Percentiles rank a stretch among this genome's conserved stretches.
phyloP scores from a whole-genome alignment of 2,329 filamentous ascomycete genomes.

The Xylariaceae sp. region DNA sequence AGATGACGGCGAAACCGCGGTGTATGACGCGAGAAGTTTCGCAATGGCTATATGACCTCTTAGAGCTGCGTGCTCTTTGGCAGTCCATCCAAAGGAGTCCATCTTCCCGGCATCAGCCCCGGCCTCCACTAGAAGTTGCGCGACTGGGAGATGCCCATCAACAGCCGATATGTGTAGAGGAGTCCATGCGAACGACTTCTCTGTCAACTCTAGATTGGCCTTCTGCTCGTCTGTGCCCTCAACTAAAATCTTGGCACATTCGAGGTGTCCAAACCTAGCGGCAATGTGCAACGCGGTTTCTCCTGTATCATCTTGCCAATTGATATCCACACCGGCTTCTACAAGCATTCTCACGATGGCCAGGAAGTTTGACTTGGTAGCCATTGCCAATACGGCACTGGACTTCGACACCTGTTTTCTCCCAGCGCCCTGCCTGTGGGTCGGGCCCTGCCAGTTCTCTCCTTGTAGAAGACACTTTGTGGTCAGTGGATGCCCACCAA shows the following conservation, averaged over 20 bases:
- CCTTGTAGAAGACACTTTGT: constrained; percentile 79
- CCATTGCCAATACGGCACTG: constrained; percentile 83
- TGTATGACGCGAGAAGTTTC: constrained; percentile 63
- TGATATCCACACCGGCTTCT: constrained; percentile 87
- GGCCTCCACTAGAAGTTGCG: constrained; percentile 74
- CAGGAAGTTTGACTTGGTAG: constrained; percentile 84
- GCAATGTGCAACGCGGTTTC: constrained; percentile 93
- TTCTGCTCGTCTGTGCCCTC: constrained; percentile 71
- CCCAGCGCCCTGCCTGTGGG: constrained; percentile 60
- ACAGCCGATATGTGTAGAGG: constrained; percentile 92
- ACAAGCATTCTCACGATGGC: constrained; percentile 86
- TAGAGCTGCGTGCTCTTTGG: constrained; percentile 88
- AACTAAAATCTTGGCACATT: constrained; percentile 78
- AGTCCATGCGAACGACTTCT: constrained; percentile 90
- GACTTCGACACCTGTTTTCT: constrained; percentile 77
- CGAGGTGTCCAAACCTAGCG: constrained; percentile 80
- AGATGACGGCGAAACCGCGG: constrained; percentile 31
- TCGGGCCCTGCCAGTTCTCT: constrained; percentile 73
- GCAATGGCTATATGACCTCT: constrained; percentile 87
- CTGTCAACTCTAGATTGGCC: constrained; percentile 73
- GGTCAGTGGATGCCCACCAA: constrained; percentile 85
- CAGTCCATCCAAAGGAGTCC: constrained; percentile 92
- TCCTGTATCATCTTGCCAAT: constrained; percentile 86
- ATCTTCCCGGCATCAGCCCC: constrained; percentile 74
- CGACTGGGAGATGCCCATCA: constrained; percentile 77